Conservation (phyloP, 108 stramenopile species). For the Cyclotella sp. region DNA sequence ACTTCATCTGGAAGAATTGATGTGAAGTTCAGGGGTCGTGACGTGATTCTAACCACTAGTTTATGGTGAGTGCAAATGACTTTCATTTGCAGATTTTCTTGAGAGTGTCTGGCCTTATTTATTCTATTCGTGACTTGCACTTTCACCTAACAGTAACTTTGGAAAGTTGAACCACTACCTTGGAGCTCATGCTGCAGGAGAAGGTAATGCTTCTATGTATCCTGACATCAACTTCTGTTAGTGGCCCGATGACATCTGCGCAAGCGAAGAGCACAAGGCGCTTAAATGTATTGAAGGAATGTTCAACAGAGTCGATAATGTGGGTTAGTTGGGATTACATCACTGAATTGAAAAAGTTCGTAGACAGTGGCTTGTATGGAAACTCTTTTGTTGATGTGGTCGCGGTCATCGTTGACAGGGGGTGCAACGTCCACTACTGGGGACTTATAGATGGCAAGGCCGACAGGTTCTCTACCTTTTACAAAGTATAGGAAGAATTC, state of each 20-base stretch:
- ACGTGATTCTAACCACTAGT: slow-evolving; percentile 55
- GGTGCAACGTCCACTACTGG: slow-evolving; percentile 26
- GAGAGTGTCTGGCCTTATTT: background rate
- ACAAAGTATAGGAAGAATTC: slow-evolving; percentile 24
- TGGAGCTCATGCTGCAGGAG: slow-evolving; percentile 43
- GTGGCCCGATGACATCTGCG: slow-evolving; percentile 46
- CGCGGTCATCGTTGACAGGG: slow-evolving; percentile 27
- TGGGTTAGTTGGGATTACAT: slow-evolving; percentile 37
- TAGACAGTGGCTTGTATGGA: slow-evolving; percentile 28
- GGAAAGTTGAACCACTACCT: slow-evolving; percentile 57
- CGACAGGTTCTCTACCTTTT: slow-evolving; percentile 17
- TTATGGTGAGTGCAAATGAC: slow-evolving; percentile 27
- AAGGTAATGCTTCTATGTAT: slow-evolving; percentile 32
- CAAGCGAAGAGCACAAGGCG: slow-evolving; percentile 38
- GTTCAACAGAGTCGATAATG: slow-evolving; percentile 49
- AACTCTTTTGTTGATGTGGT: slow-evolving; percentile 33
- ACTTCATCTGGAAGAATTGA: slow-evolving; percentile 49
- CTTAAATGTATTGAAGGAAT: slow-evolving; percentile 54
- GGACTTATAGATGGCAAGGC: slow-evolving; percentile 20
- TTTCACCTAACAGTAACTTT: slow-evolving; percentile 27
- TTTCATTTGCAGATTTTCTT: background rate
- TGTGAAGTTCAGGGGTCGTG: slow-evolving; percentile 63
- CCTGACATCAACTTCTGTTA: slow-evolving; percentile 52
- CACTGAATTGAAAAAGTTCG: slow-evolving; percentile 25
- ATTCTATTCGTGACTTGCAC: background rate